phyloP scores from a whole-genome alignment of 2,329 filamentous ascomycete species.

The Pleoardoris graminearum region DNA sequence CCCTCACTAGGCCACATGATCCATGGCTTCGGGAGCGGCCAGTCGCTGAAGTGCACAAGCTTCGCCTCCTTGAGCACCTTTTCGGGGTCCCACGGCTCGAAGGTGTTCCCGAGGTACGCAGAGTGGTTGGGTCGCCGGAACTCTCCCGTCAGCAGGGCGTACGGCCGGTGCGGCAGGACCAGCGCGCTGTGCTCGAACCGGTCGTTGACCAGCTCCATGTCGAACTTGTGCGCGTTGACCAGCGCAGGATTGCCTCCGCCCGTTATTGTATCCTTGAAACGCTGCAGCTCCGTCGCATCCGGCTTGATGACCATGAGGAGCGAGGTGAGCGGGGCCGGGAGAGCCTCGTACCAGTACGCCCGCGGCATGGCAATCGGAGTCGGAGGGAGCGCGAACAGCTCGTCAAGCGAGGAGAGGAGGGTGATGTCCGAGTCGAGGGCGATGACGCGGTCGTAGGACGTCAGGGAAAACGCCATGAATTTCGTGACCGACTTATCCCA shows the following conservation, averaged over 20 bases:
- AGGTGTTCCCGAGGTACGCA: slow-evolving; percentile 56
- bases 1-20: slow-evolving; percentile 51
- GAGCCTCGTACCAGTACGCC: slow-evolving; percentile 69
- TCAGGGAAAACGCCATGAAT: slow-evolving; percentile 69
- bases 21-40: slow-evolving; percentile 70
- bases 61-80: slow-evolving; percentile 62
- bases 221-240: slow-evolving; percentile 52
- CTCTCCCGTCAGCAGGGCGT: slow-evolving; percentile 64
- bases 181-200: slow-evolving; percentile 62
- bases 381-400: slow-evolving; percentile 68
- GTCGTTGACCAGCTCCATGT: slow-evolving; percentile 70
- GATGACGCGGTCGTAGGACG: slow-evolving; percentile 62
- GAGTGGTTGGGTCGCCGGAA: slow-evolving; percentile 61
- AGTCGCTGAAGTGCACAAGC: slow-evolving; percentile 72
- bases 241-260: slow-evolving; percentile 32
- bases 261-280: slow-evolving; percentile 37
- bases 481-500: slow-evolving; percentile 71
- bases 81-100: slow-evolving; percentile 63
- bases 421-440: slow-evolving; percentile 67
- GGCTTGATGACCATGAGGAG: slow-evolving; percentile 67
- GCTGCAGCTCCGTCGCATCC: slow-evolving; percentile 54
- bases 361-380: slow-evolving; percentile 68
- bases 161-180: slow-evolving; percentile 66
- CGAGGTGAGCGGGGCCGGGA: slow-evolving; percentile 59
- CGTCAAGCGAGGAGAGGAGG: slow-evolving; percentile 66